These are phyloP conservation scores for Ciborinia camelliae DNA, from an alignment of 2,329 filamentous ascomycete genomes.

Conservation along the genomic window DNA sequence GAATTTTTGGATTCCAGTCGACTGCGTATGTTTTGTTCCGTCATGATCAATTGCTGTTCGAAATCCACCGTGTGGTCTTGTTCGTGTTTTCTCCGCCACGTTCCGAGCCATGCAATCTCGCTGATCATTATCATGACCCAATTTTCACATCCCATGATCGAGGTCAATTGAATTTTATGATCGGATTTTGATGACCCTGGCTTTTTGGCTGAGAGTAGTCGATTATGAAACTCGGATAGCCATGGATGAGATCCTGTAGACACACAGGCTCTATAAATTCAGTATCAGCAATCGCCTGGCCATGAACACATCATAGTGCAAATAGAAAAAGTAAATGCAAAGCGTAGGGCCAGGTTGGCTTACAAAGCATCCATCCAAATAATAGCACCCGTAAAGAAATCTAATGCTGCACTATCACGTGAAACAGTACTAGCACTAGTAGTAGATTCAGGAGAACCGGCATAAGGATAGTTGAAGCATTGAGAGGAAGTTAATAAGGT, in stretches of 20 bases:
- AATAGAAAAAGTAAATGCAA: neutral
- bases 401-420: conserved; percentile 12
- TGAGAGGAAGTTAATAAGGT: conserved; percentile 3
- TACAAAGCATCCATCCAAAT: conserved; percentile 17
- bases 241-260: conserved; percentile 39
- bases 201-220: conserved; percentile 3
- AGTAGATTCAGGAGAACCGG: neutral
- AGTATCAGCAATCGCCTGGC: neutral
- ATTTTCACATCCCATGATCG: conserved; percentile 53
- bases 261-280: conserved; percentile 42
- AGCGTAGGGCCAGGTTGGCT: neutral
- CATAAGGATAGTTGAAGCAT: conserved; percentile 1
- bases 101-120: conserved; percentile 49
- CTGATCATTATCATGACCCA: conserved; percentile 52
- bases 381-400: conserved; percentile 14
- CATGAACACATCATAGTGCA: neutral
- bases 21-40: neutral
- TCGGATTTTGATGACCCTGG: neutral
- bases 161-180: conserved; percentile 43
- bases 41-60: neutral
- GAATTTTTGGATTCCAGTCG: conserved; percentile 6
- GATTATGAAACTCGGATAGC: conserved; percentile 39
- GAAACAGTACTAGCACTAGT: neutral
- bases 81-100: conserved; percentile 52
- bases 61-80: conserved; percentile 40